Evolutionary conservation across 2,329 filamentous ascomycete species (phyloP).

Genomic region (Graphiopsis chlorocephala): DNA sequence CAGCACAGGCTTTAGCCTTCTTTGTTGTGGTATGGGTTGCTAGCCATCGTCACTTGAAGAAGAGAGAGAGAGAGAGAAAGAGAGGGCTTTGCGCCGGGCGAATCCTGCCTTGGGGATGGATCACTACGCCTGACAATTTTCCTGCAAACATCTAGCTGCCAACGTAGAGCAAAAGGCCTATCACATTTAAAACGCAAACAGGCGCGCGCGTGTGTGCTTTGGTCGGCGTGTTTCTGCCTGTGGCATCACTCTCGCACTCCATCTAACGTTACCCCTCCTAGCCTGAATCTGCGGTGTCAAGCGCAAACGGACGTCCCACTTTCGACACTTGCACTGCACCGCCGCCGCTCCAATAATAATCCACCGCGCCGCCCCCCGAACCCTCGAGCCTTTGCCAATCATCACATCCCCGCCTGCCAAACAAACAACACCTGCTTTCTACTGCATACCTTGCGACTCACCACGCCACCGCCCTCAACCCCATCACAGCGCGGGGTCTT

Average conservation of each 20-base stretch:
- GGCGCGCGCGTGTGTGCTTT: not conserved
- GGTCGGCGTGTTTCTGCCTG: not conserved
- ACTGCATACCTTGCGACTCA: not conserved
- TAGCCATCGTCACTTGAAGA: not conserved
- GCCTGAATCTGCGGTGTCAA: slow-evolving; percentile 5
- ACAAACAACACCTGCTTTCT: not conserved
- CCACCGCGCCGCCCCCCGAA: not conserved
- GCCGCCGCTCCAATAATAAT: slow-evolving; percentile 1
- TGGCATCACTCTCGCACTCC: not conserved
- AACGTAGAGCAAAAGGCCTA: not conserved
- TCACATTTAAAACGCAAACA: not conserved
- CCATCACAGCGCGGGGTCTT: not conserved
- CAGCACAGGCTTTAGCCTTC: not conserved
- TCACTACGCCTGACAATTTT: not conserved
- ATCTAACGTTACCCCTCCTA: slow-evolving; percentile 13
- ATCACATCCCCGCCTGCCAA: slow-evolving; percentile 1
- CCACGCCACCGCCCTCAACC: not conserved
- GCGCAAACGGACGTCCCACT: slow-evolving; percentile 2
- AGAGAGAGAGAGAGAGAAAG: too few species aligned
- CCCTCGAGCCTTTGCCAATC: not conserved
- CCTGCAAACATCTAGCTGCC: not conserved
- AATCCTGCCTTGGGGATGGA: not conserved
- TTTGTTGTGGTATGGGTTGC: not conserved
- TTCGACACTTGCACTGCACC: not conserved
- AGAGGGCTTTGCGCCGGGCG: not conserved